phyloP scores from a whole-genome alignment of 139 green algal species.

The Ulvella scutata region DNA sequence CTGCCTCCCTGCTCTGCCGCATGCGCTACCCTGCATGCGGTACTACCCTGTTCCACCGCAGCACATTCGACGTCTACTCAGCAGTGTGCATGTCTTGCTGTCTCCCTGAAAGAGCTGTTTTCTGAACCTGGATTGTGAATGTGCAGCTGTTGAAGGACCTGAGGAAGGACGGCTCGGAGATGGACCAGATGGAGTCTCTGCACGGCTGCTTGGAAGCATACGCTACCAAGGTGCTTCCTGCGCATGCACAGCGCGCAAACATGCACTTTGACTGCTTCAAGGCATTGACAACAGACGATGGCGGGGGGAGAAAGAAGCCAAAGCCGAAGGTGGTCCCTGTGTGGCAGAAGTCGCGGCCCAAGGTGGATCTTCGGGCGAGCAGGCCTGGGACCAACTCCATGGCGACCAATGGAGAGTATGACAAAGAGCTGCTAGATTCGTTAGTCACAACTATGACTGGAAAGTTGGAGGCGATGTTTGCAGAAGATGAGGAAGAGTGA shows the following conservation, averaged over 20 bases:
- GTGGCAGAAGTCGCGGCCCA: not conserved
- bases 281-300: not conserved
- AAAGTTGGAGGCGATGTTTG: not conserved
- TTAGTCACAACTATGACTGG: not conserved
- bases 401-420: not conserved
- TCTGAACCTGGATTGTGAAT: no score
- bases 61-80: no score
- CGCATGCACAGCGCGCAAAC: not conserved
- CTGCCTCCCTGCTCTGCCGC: no score
- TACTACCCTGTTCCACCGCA: no score
- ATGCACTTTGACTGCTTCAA: slow-evolving; percentile 5
- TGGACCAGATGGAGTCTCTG: slow-evolving; percentile 1
- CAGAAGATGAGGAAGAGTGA: not conserved
- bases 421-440: not conserved
- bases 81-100: no score
- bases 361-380: not conserved
- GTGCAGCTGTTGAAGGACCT: not conserved
- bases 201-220: not conserved
- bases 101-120: no score
- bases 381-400: not conserved
- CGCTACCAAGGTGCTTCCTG: not conserved
- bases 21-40: no score
- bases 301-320: not conserved
- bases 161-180: not conserved
- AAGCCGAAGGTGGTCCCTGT: not conserved